Evolutionary conservation across 2,329 filamentous ascomycete species (phyloP).

Genomic region (Trichoderma endophyticum): DNA sequence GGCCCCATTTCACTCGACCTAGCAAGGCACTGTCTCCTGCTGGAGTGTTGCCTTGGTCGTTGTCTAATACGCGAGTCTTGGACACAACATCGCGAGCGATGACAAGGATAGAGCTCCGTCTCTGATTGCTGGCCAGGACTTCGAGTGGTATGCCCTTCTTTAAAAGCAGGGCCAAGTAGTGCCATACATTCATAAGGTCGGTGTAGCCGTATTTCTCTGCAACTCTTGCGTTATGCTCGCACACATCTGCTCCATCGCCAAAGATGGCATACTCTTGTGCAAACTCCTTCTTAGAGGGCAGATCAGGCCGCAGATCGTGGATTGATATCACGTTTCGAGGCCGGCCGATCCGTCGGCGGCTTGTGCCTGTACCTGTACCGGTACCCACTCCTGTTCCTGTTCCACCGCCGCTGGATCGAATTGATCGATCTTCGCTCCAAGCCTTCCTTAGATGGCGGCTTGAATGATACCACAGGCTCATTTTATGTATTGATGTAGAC

Average conservation of each 20-base stretch:
- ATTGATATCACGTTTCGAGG: slow-evolving; percentile 72
- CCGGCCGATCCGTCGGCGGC: slow-evolving; percentile 45
- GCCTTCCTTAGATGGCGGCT: slow-evolving; percentile 51
- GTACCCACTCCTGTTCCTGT: slow-evolving; percentile 52
- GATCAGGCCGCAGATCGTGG: slow-evolving; percentile 62
- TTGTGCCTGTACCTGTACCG: slow-evolving; percentile 51
- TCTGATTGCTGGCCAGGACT: slow-evolving; percentile 53
- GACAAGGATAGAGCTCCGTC: slow-evolving; percentile 61
- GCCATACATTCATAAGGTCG: slow-evolving; percentile 81
- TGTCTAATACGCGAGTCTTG: slow-evolving; percentile 25
- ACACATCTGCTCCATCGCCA: slow-evolving; percentile 76
- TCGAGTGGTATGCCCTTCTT: slow-evolving; percentile 72
- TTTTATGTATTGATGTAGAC: slow-evolving; percentile 59
- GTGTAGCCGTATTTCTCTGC: slow-evolving; percentile 67
- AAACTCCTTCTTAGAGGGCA: slow-evolving; percentile 77
- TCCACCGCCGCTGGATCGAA: slow-evolving; percentile 59
- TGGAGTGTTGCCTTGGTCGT: not conserved
- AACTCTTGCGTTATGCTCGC: slow-evolving; percentile 76
- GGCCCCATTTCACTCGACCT: slow-evolving; percentile 66
- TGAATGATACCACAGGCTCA: slow-evolving; percentile 55
- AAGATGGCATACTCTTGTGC: slow-evolving; percentile 81
- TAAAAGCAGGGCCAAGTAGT: slow-evolving; percentile 72
- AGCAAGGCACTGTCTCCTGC: slow-evolving; percentile 36
- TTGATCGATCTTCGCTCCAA: slow-evolving; percentile 55
- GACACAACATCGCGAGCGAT: slow-evolving; percentile 63